Conservation (phyloP, 371 early-diverging fungal genomes). For the Mortierella sp. region DNA sequence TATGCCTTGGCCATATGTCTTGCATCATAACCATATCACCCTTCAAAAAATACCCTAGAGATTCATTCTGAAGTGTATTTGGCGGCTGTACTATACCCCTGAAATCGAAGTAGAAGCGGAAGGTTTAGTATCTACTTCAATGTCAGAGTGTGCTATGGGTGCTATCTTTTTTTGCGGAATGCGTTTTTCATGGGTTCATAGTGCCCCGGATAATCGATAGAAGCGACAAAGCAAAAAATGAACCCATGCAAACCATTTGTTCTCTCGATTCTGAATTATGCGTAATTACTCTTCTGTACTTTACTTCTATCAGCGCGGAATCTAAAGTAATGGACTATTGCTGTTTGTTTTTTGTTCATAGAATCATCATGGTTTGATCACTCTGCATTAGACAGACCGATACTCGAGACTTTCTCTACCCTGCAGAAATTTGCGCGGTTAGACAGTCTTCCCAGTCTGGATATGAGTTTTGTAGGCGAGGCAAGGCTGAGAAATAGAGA, state of each 20-base stretch:
- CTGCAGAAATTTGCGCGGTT: too few species aligned
- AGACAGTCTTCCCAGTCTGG: too few species aligned
- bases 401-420: too few species aligned
- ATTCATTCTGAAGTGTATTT: too few species aligned
- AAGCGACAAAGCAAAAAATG: background rate
- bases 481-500: too few species aligned
- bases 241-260: background rate
- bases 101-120: background rate
- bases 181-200: background rate
- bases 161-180: background rate
- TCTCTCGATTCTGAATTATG: background rate
- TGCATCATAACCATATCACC: background rate
- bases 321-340: too few species aligned
- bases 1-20: slow-evolving; percentile 6
- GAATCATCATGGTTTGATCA: too few species aligned
- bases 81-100: too few species aligned
- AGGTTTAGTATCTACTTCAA: background rate
- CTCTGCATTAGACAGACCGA: too few species aligned
- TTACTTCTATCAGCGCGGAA: background rate
- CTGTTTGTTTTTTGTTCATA: too few species aligned
- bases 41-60: background rate
- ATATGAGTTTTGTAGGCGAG: too few species aligned
- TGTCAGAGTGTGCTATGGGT: background rate
- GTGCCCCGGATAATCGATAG: background rate
- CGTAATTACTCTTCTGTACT: too few species aligned